A percentile compares a stretch with the other conserved stretches of the same genome.
Evolutionary conservation across 1,284 basidiomycete genomes (phyloP).

Genomic region (Irpex sp.): DNA sequence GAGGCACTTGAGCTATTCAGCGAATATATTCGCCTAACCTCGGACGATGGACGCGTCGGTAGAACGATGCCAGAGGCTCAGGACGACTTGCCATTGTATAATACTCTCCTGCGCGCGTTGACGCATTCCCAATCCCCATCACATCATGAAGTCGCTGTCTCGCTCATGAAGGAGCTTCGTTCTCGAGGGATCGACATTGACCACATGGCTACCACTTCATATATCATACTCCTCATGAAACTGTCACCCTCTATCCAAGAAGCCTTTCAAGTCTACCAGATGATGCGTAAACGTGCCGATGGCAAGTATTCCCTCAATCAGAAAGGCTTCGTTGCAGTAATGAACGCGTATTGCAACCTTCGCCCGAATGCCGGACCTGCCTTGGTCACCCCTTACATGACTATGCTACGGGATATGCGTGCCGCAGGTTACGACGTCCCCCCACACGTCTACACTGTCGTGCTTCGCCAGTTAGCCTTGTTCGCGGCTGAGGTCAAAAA

Average conservation of each 20-base stretch:
- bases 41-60: not conserved
- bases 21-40: slow-evolving; percentile 31
- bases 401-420: slow-evolving; percentile 85
- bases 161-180: slow-evolving; percentile 53
- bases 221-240: slow-evolving; percentile 61
- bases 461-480: slow-evolving; percentile 57
- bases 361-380: slow-evolving; percentile 35
- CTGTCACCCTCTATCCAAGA: slow-evolving; percentile 46
- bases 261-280: slow-evolving; percentile 61
- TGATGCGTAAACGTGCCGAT: slow-evolving; percentile 32
- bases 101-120: slow-evolving; percentile 52
- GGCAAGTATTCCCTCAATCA: slow-evolving; percentile 42
- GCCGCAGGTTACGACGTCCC: slow-evolving; percentile 55
- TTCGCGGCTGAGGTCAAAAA: slow-evolving; percentile 28
- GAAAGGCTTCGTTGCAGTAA: slow-evolving; percentile 55
- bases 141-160: slow-evolving; percentile 38
- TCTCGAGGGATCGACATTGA: slow-evolving; percentile 30
- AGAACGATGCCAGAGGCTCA: not conserved
- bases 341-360: slow-evolving; percentile 60
- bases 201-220: slow-evolving; percentile 41
- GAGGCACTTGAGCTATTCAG: slow-evolving; percentile 48
- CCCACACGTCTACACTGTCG: slow-evolving; percentile 65
- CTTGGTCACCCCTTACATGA: slow-evolving; percentile 58
- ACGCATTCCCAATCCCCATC: slow-evolving; percentile 35
- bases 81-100: slow-evolving; percentile 48